Conservation (phyloP, 2,329 filamentous ascomycete genomes). For the Fusarium austroafricanum region DNA sequence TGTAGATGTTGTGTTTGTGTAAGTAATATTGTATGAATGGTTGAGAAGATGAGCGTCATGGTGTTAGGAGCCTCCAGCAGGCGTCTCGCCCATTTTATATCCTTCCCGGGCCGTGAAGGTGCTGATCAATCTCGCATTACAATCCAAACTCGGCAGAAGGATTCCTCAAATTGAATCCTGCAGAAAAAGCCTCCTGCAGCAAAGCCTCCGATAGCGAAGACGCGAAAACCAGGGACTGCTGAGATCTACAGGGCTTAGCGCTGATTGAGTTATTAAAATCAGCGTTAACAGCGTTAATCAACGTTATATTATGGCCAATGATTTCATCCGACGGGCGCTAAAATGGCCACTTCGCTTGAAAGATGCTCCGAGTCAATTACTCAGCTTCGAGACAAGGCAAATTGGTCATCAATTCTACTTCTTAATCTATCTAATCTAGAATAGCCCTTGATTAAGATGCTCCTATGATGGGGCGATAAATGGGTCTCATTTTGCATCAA, state of each 20-base stretch:
- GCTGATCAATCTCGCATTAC: neutral
- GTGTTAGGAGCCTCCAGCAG: neutral
- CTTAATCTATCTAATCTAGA: neutral
- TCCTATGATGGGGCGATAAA: neutral
- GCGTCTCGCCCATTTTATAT: neutral
- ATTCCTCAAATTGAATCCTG: neutral
- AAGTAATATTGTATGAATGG: neutral
- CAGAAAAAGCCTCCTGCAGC: neutral
- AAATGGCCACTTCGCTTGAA: neutral
- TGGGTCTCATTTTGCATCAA: neutral
- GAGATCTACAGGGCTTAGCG: slow-evolving; percentile 7
- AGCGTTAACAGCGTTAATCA: slow-evolving; percentile 4
- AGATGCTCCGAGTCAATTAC: slow-evolving; percentile 19
- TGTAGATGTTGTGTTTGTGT: neutral
- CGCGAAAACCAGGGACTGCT: neutral
- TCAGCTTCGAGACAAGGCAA: neutral
- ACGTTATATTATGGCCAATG: slow-evolving; percentile 6
- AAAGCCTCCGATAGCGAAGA: neutral
- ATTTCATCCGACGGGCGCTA: neutral
- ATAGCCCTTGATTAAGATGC: neutral
- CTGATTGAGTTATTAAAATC: slow-evolving; percentile 9
- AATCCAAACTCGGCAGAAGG: neutral
- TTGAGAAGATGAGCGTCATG: neutral
- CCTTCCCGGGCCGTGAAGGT: neutral
- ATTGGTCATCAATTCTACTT: neutral